phyloP scores from a whole-genome alignment of 2,329 filamentous ascomycete species.

The Scortechinia acanthostroma region DNA sequence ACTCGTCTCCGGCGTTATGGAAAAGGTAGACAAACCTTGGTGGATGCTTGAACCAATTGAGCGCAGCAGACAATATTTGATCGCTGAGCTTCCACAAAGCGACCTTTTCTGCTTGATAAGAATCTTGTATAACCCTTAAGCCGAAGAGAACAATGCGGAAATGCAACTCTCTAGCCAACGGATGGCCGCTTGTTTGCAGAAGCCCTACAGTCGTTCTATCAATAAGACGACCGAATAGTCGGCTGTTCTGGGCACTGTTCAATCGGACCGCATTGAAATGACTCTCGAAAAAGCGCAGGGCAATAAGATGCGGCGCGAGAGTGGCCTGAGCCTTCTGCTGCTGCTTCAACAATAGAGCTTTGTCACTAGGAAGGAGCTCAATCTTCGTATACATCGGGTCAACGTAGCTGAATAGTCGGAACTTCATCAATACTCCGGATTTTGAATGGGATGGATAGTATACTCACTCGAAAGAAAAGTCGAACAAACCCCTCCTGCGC shows the following conservation, averaged over 20 bases:
- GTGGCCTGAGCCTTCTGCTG: slow-evolving; percentile 76
- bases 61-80: slow-evolving; percentile 74
- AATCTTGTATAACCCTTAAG: slow-evolving; percentile 68
- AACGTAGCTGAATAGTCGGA: slow-evolving; percentile 44
- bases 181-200: slow-evolving; percentile 66
- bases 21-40: slow-evolving; percentile 44
- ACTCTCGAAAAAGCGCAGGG: slow-evolving; percentile 84
- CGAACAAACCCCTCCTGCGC: slow-evolving; percentile 75
- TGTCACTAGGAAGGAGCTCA: slow-evolving; percentile 88
- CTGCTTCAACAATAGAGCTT: slow-evolving; percentile 63
- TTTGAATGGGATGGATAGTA: not conserved
- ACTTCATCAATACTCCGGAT: not conserved
- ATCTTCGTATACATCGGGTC: slow-evolving; percentile 88
- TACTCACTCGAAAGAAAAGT: slow-evolving; percentile 53
- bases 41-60: slow-evolving; percentile 80
- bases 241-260: slow-evolving; percentile 73
- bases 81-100: slow-evolving; percentile 78
- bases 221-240: slow-evolving; percentile 75
- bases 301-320: slow-evolving; percentile 76
- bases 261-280: slow-evolving; percentile 92
- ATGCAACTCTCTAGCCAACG: slow-evolving; percentile 83
- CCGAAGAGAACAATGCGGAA: slow-evolving; percentile 83
- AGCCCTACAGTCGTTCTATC: slow-evolving; percentile 72
- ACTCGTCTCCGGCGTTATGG: not conserved
- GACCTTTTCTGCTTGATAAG: slow-evolving; percentile 53